Evolutionary conservation across 2,329 filamentous ascomycete species (phyloP).

Genomic region (Hypoxylon sp.): DNA sequence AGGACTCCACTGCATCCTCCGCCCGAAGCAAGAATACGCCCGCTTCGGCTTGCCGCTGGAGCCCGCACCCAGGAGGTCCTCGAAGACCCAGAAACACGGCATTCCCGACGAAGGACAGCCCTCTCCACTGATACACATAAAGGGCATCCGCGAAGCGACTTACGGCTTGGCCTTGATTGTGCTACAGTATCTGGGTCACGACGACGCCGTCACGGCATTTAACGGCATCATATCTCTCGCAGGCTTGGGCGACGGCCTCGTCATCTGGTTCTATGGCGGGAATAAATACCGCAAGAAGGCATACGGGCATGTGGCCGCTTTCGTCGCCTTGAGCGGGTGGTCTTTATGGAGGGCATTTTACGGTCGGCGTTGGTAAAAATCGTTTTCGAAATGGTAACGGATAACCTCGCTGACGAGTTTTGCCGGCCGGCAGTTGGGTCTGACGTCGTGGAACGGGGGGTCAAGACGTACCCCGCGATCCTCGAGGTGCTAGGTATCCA

Average conservation of each 20-base stretch:
- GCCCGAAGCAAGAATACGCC: conserved; percentile 24
- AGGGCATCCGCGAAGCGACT: conserved; percentile 28
- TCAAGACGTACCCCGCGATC: conserved; percentile 26
- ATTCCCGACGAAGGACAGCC: background rate
- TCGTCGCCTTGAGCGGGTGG: conserved; percentile 14
- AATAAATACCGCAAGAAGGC: conserved; percentile 14
- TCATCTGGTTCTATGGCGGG: conserved; percentile 20
- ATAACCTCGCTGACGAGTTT: background rate
- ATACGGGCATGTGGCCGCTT: conserved; percentile 8
- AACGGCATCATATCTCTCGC: conserved; percentile 14
- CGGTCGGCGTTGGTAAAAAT: background rate
- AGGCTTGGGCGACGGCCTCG: conserved; percentile 17
- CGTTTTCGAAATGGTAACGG: conserved; percentile 5
- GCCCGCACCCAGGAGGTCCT: conserved; percentile 1
- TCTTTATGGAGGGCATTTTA: conserved; percentile 19
- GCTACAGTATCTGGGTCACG: conserved; percentile 19
- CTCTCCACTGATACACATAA: conserved; percentile 21
- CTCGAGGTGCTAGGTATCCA: conserved; percentile 4
- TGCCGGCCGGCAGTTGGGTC: conserved; percentile 9
- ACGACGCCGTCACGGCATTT: conserved; percentile 18
- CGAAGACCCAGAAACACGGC: background rate
- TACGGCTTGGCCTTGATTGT: conserved; percentile 14
- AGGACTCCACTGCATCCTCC: conserved; percentile 29
- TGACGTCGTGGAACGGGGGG: conserved; percentile 19
- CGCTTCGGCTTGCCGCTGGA: conserved; percentile 30